A percentile compares a stretch with the other conserved stretches of the same genome.
Evolutionary conservation across 106 monocot species (phyloP).

Genomic region (Triglochin maritima): DNA sequence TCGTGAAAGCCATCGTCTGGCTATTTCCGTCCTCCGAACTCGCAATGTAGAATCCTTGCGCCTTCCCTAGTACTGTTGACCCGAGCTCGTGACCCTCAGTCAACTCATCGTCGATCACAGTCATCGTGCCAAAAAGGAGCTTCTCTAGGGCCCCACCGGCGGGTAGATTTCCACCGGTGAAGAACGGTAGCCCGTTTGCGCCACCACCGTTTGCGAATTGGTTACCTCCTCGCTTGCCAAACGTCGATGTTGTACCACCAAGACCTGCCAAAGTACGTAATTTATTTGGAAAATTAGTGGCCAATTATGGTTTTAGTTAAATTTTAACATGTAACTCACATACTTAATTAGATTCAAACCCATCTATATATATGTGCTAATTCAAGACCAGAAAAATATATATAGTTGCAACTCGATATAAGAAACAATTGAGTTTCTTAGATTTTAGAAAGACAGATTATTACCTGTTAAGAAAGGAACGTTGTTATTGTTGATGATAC

Average conservation of each 20-base stretch:
- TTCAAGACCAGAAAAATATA: no score
- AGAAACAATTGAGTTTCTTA: no score
- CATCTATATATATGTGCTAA: no score
- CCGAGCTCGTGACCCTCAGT: constrained; percentile 4
- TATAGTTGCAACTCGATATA: no score
- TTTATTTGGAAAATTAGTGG: no score
- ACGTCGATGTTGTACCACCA: neutral
- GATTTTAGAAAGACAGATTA: no score
- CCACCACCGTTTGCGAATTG: neutral
- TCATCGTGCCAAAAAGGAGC: constrained; percentile 5
- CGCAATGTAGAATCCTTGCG: constrained; percentile 8
- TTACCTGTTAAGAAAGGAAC: neutral
- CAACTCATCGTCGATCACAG: constrained; percentile 8
- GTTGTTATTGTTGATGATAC: constrained; percentile 3
- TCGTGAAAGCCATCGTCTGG: constrained; percentile 8
- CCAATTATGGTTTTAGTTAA: no score
- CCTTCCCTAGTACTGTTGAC: neutral
- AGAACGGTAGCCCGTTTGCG: neutral
- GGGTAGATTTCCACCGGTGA: constrained; percentile 2
- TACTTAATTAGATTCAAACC: no score
- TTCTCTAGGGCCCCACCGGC: neutral
- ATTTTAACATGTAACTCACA: no score
- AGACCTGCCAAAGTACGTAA: neutral
- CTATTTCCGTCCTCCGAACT: constrained; percentile 5
- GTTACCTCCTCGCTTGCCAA: neutral